Evolutionary conservation across 164 flowering plant genomes (phyloP).

Genomic region (Aristolochia fimbriata): DNA sequence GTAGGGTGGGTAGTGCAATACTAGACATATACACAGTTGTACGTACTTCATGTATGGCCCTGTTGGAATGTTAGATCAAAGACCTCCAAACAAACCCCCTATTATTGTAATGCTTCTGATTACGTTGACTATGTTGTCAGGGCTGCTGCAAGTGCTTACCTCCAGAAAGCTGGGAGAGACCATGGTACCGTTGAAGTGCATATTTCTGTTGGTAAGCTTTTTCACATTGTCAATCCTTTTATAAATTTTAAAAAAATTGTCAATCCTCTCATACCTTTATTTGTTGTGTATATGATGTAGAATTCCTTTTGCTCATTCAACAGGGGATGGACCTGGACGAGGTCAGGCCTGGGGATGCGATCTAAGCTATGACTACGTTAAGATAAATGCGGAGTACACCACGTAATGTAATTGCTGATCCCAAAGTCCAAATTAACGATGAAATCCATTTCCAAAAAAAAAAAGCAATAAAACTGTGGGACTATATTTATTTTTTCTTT

Average conservation of each 20-base stretch:
- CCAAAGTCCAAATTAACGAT: too few relatives aligned
- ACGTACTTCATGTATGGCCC: too few relatives aligned
- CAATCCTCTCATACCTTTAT: not conserved
- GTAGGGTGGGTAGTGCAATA: too few relatives aligned
- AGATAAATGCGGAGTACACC: slow-evolving; percentile 93
- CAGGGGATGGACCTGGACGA: slow-evolving; percentile 65
- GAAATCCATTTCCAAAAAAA: too few relatives aligned
- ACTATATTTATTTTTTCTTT: too few relatives aligned
- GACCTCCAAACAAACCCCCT: too few relatives aligned
- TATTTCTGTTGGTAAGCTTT: slow-evolving; percentile 64
- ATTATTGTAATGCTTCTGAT: too few relatives aligned
- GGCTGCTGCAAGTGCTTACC: slow-evolving; percentile 70
- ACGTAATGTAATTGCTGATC: slow-evolving; percentile 27
- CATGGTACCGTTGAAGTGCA: slow-evolving; percentile 75
- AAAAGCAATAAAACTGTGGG: not conserved
- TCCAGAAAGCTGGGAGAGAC: slow-evolving; percentile 61
- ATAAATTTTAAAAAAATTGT: too few relatives aligned
- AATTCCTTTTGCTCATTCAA: not conserved
- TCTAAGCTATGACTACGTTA: slow-evolving; percentile 88
- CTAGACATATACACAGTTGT: too few relatives aligned
- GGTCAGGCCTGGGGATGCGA: slow-evolving; percentile 99
- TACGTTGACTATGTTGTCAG: slow-evolving; percentile 23
- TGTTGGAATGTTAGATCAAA: too few relatives aligned
- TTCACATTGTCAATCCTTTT: not conserved
- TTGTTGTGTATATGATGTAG: not conserved